These are phyloP conservation scores for Antitrichia curtipendula DNA, from an alignment of 225 moss, liverwort and hornwort genomes.

Conservation along the genomic window DNA sequence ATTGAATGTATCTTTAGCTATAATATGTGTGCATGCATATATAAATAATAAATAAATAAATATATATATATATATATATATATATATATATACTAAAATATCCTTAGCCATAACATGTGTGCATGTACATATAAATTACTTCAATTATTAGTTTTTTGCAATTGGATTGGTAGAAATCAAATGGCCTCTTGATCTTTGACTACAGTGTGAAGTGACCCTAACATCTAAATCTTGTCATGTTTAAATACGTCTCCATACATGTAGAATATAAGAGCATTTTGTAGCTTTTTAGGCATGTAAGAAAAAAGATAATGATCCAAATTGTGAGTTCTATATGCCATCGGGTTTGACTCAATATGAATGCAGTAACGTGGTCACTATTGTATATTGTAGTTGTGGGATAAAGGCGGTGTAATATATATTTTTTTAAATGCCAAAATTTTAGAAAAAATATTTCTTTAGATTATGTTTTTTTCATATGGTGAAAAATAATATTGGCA, in stretches of 20 bases:
- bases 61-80: too few species aligned
- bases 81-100: too few species aligned
- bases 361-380: not conserved
- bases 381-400: rapidly evolving
- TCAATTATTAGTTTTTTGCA: too few species aligned
- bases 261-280: not conserved
- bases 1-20: not conserved
- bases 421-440: not conserved
- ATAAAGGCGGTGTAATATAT: rapidly evolving
- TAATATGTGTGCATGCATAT: too few species aligned
- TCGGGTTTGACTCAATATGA: rapidly evolving
- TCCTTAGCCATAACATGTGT: too few species aligned
- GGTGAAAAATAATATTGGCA: too few species aligned
- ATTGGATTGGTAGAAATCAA: too few species aligned
- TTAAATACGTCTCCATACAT: not conserved
- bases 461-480: too few species aligned
- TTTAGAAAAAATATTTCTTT: too few species aligned
- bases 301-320: rapidly evolving
- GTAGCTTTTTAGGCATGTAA: rapidly evolving
- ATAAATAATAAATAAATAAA: too few species aligned
- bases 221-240: not conserved
- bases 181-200: too few species aligned
- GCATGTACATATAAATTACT: too few species aligned
- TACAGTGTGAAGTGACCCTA: rapidly evolving
- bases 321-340: rapidly evolving